Percentiles rank a stretch among this genome's conserved stretches.
phyloP scores from a whole-genome alignment of 2,329 filamentous ascomycete species.

The Paecilomyces sp. region DNA sequence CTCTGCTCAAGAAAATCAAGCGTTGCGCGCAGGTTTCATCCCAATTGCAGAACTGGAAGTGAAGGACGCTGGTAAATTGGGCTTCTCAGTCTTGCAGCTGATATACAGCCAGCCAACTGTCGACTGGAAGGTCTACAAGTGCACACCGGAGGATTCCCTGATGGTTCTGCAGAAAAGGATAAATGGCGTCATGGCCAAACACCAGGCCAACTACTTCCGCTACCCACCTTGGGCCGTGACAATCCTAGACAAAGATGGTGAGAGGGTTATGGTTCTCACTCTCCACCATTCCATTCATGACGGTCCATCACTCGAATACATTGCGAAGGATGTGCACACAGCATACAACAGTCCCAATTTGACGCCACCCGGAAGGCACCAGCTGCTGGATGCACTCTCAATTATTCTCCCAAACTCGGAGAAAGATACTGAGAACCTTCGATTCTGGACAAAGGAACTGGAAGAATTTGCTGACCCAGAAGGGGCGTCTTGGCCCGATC shows the following conservation, averaged over 20 bases:
- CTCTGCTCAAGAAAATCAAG: slow-evolving; percentile 22
- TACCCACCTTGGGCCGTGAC: slow-evolving; percentile 32
- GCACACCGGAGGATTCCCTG: slow-evolving; percentile 8
- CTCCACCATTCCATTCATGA: slow-evolving; percentile 29
- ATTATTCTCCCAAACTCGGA: slow-evolving; percentile 13
- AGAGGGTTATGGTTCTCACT: slow-evolving; percentile 26
- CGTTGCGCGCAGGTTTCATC: slow-evolving; percentile 30
- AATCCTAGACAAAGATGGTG: slow-evolving; percentile 17
- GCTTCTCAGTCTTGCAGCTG: slow-evolving; percentile 21
- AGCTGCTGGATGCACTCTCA: slow-evolving; percentile 20
- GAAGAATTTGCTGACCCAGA: slow-evolving; percentile 15
- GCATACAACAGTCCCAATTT: slow-evolving; percentile 11
- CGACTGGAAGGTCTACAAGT: slow-evolving; percentile 17
- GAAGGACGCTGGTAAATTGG: not conserved
- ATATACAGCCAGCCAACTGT: slow-evolving; percentile 17
- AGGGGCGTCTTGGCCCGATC: slow-evolving; percentile 19
- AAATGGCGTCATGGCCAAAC: slow-evolving; percentile 14
- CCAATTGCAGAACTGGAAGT: slow-evolving; percentile 18
- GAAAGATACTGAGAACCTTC: slow-evolving; percentile 8
- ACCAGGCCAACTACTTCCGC: slow-evolving; percentile 20
- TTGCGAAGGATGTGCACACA: slow-evolving; percentile 18
- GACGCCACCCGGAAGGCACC: slow-evolving; percentile 14
- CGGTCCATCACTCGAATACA: slow-evolving; percentile 21
- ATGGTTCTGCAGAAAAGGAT: slow-evolving; percentile 12
- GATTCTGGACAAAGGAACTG: slow-evolving; percentile 19